phyloP scores from a whole-genome alignment of 23 red algal species.

The Agarophyton chilense region DNA sequence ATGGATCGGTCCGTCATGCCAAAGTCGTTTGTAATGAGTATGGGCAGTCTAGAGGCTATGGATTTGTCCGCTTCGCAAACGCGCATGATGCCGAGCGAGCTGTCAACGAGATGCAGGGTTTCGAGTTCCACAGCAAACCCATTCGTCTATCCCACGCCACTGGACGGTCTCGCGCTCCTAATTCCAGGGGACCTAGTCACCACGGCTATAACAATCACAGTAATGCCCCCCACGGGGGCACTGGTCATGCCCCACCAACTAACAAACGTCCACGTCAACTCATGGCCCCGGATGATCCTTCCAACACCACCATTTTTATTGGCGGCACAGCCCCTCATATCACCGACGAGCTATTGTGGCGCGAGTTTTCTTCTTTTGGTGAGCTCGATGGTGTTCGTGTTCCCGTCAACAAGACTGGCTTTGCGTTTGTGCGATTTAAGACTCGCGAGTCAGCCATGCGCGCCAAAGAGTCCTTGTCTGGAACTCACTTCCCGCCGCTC shows the following conservation, averaged over 20 bases:
- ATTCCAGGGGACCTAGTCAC: background rate
- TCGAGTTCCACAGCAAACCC: conserved; percentile 69
- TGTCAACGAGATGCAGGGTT: conserved; percentile 77
- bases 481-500: conserved; percentile 58
- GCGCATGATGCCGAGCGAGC: conserved; percentile 71
- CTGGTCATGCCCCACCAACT: conserved; percentile 36
- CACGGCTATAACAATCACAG: conserved; percentile 36
- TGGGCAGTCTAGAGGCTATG: conserved; percentile 72
- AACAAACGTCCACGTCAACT: conserved; percentile 71
- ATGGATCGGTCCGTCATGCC: conserved; percentile 74
- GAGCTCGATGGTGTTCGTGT: conserved; percentile 75
- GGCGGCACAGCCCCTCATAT: conserved; percentile 69
- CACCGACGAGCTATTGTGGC: conserved; percentile 66
- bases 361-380: conserved; percentile 71
- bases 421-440: conserved; percentile 76
- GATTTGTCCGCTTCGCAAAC: conserved; percentile 74
- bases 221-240: background rate
- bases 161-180: conserved; percentile 33
- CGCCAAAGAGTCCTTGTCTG: conserved; percentile 64
- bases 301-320: conserved; percentile 72
- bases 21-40: conserved; percentile 90
- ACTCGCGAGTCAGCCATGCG: conserved; percentile 53
- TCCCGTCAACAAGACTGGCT: conserved; percentile 76
- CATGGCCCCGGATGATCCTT: conserved; percentile 71
- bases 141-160: conserved; percentile 72